These are phyloP conservation scores for Colletotrichum viniferum DNA, from an alignment of 2,329 filamentous ascomycete genomes.

Conservation along the genomic window DNA sequence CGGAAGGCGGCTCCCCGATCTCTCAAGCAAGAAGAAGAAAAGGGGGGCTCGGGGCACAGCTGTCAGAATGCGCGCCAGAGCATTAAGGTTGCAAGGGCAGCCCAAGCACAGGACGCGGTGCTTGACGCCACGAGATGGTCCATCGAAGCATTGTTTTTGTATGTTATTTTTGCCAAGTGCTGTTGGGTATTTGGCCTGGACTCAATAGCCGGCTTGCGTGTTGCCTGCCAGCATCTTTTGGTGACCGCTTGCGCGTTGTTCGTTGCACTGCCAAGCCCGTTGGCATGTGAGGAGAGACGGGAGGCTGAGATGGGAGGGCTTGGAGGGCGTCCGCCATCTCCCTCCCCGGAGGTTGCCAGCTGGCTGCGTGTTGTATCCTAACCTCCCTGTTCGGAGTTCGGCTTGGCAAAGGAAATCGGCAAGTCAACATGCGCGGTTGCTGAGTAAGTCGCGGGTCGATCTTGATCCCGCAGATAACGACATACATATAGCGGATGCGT, in stretches of 20 bases:
- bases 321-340: background rate
- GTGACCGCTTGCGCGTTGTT: background rate
- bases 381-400: background rate
- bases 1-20: constrained; percentile 4
- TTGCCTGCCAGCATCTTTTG: background rate
- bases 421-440: background rate
- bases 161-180: background rate
- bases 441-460: constrained; percentile 6
- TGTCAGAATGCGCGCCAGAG: background rate
- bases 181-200: background rate
- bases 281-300: constrained; percentile 10
- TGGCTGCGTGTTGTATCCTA: background rate
- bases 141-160: background rate
- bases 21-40: background rate
- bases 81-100: background rate
- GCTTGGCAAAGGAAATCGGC: constrained; percentile 4
- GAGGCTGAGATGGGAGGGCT: background rate
- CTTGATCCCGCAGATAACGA: background rate
- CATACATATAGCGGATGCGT: background rate
- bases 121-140: background rate
- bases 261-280: background rate
- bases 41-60: background rate
- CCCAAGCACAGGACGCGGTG: background rate
- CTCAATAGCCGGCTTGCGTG: background rate
- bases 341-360: background rate